phyloP scores from a whole-genome alignment of 2,329 filamentous ascomycete genomes.

The Colletotrichum kahawae region DNA sequence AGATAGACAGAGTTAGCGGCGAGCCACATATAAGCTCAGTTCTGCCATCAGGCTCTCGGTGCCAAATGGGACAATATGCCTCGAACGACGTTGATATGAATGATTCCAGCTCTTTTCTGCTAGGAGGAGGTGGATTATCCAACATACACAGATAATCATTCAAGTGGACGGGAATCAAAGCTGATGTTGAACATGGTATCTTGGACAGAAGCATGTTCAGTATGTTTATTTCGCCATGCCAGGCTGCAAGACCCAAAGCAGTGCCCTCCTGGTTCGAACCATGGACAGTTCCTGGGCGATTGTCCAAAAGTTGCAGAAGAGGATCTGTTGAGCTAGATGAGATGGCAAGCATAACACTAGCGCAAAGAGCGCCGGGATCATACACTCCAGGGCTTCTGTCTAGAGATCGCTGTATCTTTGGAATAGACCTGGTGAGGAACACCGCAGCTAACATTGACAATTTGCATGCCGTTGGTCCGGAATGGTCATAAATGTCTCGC shows the following conservation, averaged over 20 bases:
- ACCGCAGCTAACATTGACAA: rapidly evolving
- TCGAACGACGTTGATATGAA: too few species aligned
- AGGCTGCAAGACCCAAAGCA: rapidly evolving
- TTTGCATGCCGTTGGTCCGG: too few species aligned
- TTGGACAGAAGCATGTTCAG: rapidly evolving
- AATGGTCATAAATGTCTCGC: too few species aligned
- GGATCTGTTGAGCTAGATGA: rapidly evolving
- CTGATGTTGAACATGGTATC: rapidly evolving
- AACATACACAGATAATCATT: too few species aligned
- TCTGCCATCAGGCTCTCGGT: too few species aligned
- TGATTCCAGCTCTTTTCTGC: too few species aligned
- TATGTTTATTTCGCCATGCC: rapidly evolving
- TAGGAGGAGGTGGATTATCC: too few species aligned
- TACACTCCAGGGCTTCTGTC: rapidly evolving
- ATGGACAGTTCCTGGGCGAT: rapidly evolving
- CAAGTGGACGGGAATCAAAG: neutral
- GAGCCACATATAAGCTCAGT: too few species aligned
- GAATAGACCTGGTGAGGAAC: neutral
- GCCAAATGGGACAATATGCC: too few species aligned
- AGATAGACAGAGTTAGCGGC: too few species aligned
- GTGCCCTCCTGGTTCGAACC: rapidly evolving
- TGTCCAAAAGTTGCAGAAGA: rapidly evolving
- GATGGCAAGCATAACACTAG: neutral
- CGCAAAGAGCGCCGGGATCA: neutral
- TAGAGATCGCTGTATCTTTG: rapidly evolving